These are phyloP conservation scores for Cercospora sp. DNA, from an alignment of 2,329 filamentous ascomycete genomes.

Conservation along the genomic window DNA sequence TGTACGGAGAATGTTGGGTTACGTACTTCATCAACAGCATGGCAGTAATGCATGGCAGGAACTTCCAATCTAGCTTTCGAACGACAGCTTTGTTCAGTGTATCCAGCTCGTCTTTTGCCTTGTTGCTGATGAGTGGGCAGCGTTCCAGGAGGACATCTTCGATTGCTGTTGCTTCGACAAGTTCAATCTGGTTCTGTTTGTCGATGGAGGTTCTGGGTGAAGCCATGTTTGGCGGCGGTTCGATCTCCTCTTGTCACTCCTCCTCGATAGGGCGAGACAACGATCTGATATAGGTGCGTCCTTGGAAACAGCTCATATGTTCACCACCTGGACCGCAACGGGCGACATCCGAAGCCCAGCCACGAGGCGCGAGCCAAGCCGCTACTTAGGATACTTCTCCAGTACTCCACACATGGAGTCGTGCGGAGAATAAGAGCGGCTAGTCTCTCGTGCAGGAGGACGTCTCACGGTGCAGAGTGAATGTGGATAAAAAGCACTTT, in stretches of 20 bases:
- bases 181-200: constrained; percentile 12
- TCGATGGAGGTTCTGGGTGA: constrained; percentile 12
- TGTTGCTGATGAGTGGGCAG: constrained; percentile 15
- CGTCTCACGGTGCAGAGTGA: not conserved
- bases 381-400: not conserved
- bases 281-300: not conserved
- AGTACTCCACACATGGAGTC: not conserved
- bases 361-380: not conserved
- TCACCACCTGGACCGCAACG: not conserved
- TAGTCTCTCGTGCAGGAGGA: not conserved
- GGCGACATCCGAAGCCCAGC: not conserved
- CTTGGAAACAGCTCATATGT: not conserved
- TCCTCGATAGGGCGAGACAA: not conserved
- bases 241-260: not conserved
- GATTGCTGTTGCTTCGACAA: not conserved
- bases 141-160: constrained; percentile 13
- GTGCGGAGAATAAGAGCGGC: not conserved
- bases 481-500: not conserved
- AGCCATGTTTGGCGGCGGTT: not conserved
- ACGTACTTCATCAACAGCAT: constrained; percentile 23
- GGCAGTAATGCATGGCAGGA: constrained; percentile 18
- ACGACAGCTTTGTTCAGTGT: constrained; percentile 18
- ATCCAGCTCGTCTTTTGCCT: constrained; percentile 13
- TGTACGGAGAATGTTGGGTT: too few species aligned
- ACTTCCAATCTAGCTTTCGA: constrained; percentile 19